Percentiles rank a stretch among this genome's conserved stretches.
These are phyloP conservation scores for Pichia sp. DNA, from an alignment of 1,139 yeast species.

Conservation along the genomic window DNA sequence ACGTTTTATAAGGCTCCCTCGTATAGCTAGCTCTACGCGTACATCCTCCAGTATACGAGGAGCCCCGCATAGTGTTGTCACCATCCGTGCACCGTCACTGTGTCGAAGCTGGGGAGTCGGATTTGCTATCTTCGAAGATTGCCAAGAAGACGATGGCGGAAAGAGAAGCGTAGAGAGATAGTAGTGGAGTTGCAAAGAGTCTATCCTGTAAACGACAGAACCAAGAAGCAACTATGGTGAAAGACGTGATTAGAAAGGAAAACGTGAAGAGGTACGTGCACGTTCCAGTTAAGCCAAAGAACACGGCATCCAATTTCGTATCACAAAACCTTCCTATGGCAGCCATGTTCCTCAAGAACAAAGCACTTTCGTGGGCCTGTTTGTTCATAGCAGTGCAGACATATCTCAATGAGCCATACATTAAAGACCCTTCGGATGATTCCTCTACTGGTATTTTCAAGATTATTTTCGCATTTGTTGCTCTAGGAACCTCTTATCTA, in stretches of 20 bases:
- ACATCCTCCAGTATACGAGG: background rate
- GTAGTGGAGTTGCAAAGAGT: background rate
- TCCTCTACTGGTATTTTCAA: constrained; percentile 28
- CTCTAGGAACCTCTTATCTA: constrained; percentile 30
- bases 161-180: background rate
- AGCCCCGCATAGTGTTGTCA: background rate
- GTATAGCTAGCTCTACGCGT: background rate
- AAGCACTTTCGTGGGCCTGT: constrained; percentile 50
- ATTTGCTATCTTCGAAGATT: background rate
- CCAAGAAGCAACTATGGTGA: constrained; percentile 21
- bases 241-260: constrained; percentile 31
- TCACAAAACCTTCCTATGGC: constrained; percentile 61
- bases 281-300: constrained; percentile 46
- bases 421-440: constrained; percentile 28
- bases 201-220: no score
- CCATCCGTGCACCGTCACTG: background rate
- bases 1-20: background rate
- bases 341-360: constrained; percentile 55
- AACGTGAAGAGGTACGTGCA: constrained; percentile 40
- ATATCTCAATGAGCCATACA: constrained; percentile 37
- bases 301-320: constrained; percentile 45
- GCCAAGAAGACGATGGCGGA: background rate
- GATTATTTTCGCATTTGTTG: constrained; percentile 29
- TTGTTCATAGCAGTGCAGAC: constrained; percentile 47
- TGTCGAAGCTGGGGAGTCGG: background rate